phyloP scores from a whole-genome alignment of 805 yeast genomes.

The Cyberlindnera xishuangbannaensis region DNA sequence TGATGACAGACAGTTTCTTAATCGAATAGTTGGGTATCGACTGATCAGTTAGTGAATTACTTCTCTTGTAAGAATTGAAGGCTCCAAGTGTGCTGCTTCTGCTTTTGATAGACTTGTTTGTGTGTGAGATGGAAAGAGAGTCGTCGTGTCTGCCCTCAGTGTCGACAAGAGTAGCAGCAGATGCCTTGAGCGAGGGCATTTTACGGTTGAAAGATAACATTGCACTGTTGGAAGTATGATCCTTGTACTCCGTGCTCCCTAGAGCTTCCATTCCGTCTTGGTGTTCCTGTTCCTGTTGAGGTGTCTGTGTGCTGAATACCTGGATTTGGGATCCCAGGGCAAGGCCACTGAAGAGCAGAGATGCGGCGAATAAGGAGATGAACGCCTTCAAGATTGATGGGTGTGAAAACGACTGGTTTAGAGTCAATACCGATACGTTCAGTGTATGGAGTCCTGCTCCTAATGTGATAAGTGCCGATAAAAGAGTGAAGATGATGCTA shows the following conservation, averaged over 20 bases:
- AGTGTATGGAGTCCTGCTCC: constrained; percentile 24
- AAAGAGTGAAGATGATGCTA: constrained; percentile 1
- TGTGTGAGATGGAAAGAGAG: constrained; percentile 1
- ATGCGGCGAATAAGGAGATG: constrained; percentile 5
- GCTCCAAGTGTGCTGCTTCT: neutral
- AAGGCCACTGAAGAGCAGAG: constrained; percentile 9
- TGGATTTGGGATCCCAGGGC: constrained; percentile 9
- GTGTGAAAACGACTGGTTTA: neutral
- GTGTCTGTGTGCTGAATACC: neutral
- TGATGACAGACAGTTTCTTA: constrained; percentile 20
- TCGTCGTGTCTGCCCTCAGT: constrained; percentile 7
- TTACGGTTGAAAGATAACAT: constrained; percentile 5
- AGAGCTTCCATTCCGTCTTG: neutral
- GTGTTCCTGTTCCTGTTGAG: constrained; percentile 2
- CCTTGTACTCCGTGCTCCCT: no score
- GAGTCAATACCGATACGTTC: constrained; percentile 2
- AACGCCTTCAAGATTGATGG: constrained; percentile 8
- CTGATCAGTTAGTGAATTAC: neutral
- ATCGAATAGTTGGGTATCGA: constrained; percentile 13
- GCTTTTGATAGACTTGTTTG: constrained; percentile 1
- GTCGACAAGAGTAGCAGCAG: constrained; percentile 26
- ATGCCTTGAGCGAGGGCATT: constrained; percentile 21
- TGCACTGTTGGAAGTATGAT: constrained; percentile 5
- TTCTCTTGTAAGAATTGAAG: constrained; percentile 4
- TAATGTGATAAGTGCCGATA: constrained; percentile 12